phyloP scores from a whole-genome alignment of 2,329 filamentous ascomycete genomes.

The Aspergillus tanneri region DNA sequence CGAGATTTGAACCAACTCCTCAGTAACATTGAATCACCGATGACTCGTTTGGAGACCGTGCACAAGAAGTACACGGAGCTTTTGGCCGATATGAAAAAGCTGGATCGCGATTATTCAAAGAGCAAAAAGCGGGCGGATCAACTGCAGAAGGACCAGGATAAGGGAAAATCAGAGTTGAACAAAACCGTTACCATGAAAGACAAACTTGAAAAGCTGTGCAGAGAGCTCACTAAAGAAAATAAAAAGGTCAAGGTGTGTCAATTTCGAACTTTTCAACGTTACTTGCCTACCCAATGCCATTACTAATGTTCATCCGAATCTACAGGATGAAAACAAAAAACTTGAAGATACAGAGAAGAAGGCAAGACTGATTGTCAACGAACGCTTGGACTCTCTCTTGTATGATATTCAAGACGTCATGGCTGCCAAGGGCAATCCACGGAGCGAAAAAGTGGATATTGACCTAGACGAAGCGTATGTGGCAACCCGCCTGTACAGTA shows the following conservation, averaged over 20 bases:
- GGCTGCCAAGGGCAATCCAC: slow-evolving; percentile 78
- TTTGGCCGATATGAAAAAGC: slow-evolving; percentile 88
- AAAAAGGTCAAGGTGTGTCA: slow-evolving; percentile 87
- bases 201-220: slow-evolving; percentile 92
- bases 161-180: slow-evolving; percentile 79
- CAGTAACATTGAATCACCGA: slow-evolving; percentile 81
- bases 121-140: slow-evolving; percentile 94
- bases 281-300: not conserved
- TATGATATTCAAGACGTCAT: slow-evolving; percentile 86
- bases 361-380: slow-evolving; percentile 78
- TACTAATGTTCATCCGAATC: slow-evolving; percentile 14
- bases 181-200: slow-evolving; percentile 91
- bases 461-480: slow-evolving; percentile 85
- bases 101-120: slow-evolving; percentile 91
- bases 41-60: slow-evolving; percentile 86
- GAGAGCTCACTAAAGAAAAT: slow-evolving; percentile 93
- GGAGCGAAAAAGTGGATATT: slow-evolving; percentile 76
- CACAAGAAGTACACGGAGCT: slow-evolving; percentile 90
- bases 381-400: slow-evolving; percentile 76
- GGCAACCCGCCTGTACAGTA: slow-evolving; percentile 4
- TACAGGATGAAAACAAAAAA: slow-evolving; percentile 86
- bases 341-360: slow-evolving; percentile 82
- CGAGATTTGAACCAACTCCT: slow-evolving; percentile 85
- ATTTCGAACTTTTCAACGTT: slow-evolving; percentile 1
- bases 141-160: slow-evolving; percentile 94